phyloP scores from a whole-genome alignment of 2,329 filamentous ascomycete genomes.

The Colletotrichum endophyticum region DNA sequence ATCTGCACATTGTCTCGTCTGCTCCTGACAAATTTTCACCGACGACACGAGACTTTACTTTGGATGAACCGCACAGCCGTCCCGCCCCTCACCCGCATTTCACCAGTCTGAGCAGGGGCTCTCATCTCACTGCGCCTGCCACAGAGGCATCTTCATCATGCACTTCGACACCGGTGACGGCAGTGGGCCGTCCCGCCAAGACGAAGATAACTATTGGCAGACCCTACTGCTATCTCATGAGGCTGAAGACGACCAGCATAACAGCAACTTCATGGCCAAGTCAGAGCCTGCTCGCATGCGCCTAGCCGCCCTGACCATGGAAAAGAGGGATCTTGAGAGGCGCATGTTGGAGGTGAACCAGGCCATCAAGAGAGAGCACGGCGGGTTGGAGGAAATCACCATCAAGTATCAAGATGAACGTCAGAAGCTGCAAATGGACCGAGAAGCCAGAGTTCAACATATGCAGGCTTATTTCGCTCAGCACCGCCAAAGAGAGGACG shows the following conservation, averaged over 20 bases:
- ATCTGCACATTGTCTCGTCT: neutral
- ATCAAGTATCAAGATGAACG: neutral
- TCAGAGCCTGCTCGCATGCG: neutral
- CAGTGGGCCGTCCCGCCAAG: neutral
- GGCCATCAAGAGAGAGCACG: slow-evolving; percentile 1
- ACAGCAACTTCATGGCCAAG: neutral
- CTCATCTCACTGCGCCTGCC: neutral
- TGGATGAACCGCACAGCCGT: neutral
- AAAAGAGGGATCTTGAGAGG: slow-evolving; percentile 11
- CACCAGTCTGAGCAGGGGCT: neutral
- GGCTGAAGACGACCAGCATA: neutral
- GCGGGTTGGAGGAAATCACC: neutral
- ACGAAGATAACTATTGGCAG: slow-evolving; percentile 16
- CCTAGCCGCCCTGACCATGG: neutral
- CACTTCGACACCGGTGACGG: slow-evolving; percentile 1
- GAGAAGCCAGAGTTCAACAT: neutral
- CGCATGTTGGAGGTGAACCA: neutral
- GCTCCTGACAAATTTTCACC: neutral
- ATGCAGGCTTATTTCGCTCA: neutral
- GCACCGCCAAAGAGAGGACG: neutral
- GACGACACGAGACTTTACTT: neutral
- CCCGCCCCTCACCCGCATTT: neutral
- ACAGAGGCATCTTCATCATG: neutral
- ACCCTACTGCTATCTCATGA: neutral
- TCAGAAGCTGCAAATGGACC: neutral